phyloP scores from a whole-genome alignment of 208 protist species.

The Blechomonas ayalai region DNA sequence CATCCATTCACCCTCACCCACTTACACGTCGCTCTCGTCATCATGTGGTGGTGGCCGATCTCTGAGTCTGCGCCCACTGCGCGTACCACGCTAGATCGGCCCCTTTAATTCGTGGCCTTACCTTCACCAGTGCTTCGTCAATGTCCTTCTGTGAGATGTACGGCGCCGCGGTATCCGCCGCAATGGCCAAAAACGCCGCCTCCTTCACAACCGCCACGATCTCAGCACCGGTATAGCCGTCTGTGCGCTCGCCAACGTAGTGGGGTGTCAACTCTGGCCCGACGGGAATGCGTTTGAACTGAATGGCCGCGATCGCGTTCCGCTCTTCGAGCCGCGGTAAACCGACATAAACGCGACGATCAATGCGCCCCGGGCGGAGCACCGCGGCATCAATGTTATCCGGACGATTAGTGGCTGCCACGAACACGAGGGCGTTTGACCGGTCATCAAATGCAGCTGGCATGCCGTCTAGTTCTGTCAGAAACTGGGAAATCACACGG shows the following conservation, averaged over 20 bases:
- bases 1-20: no score
- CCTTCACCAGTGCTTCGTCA: constrained; percentile 37
- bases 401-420: constrained; percentile 95
- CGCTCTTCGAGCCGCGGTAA: constrained; percentile 74
- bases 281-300: constrained; percentile 56
- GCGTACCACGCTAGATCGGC: constrained; percentile 58
- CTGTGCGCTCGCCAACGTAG: constrained; percentile 43
- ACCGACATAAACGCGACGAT: constrained; percentile 91
- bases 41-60: no score
- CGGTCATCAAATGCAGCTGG: background rate
- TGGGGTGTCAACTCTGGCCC: constrained; percentile 32
- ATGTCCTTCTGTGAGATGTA: constrained; percentile 43
- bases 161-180: constrained; percentile 31
- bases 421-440: constrained; percentile 59
- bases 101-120: constrained; percentile 39
- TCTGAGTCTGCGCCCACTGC: constrained; percentile 21
- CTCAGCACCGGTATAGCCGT: constrained; percentile 93
- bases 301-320: constrained; percentile 82
- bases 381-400: constrained; percentile 88
- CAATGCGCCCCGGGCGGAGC: constrained; percentile 88
- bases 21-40: no score
- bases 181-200: constrained; percentile 81
- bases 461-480: constrained; percentile 93
- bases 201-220: constrained; percentile 89
- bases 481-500: constrained; percentile 86